Base-by-base conservation (phyloP, 2,329 filamentous ascomycete species). In the Pyrenophora graminea region DNA sequence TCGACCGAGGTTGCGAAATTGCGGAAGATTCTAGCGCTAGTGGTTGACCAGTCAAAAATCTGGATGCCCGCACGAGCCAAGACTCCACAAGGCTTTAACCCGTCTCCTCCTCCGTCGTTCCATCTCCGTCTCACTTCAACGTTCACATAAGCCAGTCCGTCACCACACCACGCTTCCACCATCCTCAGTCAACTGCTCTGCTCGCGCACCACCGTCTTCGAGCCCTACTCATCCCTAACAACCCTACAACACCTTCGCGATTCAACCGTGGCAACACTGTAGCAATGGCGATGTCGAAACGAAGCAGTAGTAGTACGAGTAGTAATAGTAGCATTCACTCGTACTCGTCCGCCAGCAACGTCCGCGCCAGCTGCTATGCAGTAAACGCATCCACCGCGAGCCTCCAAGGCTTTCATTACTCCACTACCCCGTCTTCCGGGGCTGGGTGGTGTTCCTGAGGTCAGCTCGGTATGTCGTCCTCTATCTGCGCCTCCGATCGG, bases 311-410 rank as follows among this genome's bases (percentile, higher is more conserved):
- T 76, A 66, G 53, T 56, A 55, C 48, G 60, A 82, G 85, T 89
- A 89, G 82, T 85, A 89, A 86, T 83, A 75, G 76, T 75, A 67
- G 70, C 72, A 66, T 69, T 63, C 69, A 72, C 73, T 78, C 74
- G 69, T 75, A 85, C 82, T 84, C 84, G 80, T 82, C 77, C 79
- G 82, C 82, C 68, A 81, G 85, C 80, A 88, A 89, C 75, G 86
- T 94, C 77, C 87, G 93, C 80, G 91, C 92, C 78, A 92, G 87
- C 76, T 95, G 91, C 84, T 97, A 96, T 80, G 80, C 89, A 68
- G 90, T 93, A 76, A 86, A 92, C 77, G 43, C 53, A 6, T 42
- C 79, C 70, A 82, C 86, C 66, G 82, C 85, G 74, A 82, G 80
- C 71, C 82, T 96, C 68, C 46, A 53, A 18, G 58, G 58, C 39